A percentile compares a stretch with the other conserved stretches of the same genome.
Evolutionary conservation across 257 asterid genomes (phyloP).

Genomic region (Scutellaria galericulata): DNA sequence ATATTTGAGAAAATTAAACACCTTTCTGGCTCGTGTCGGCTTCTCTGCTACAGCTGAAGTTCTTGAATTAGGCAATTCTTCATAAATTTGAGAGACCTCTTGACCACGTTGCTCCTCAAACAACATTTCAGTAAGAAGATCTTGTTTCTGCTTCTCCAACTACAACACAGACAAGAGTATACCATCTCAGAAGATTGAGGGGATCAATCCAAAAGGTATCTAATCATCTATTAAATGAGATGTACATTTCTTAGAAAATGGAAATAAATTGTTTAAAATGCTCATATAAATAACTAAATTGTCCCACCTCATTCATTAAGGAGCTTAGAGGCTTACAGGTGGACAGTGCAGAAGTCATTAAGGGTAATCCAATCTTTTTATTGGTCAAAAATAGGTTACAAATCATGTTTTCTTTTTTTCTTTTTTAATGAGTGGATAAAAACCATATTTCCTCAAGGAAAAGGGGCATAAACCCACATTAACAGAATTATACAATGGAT

Average conservation of each 20-base stretch:
- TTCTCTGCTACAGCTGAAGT: constrained; percentile 49
- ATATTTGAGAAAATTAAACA: constrained; percentile 28
- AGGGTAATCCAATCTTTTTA: too few species aligned
- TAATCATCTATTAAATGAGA: constrained; percentile 12
- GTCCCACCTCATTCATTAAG: too few species aligned
- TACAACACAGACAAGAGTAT: constrained; percentile 33
- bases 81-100: constrained; percentile 54
- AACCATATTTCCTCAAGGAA: too few species aligned
- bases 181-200: constrained; percentile 23
- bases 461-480: too few species aligned
- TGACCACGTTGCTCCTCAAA: constrained; percentile 69
- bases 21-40: constrained; percentile 68
- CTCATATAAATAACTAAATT: too few species aligned
- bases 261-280: constrained; percentile 3
- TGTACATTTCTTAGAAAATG: neutral
- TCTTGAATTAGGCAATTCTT: constrained; percentile 56
- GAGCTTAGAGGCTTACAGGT: too few species aligned
- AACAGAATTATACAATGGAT: too few species aligned
- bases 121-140: constrained; percentile 62
- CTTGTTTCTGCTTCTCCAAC: constrained; percentile 68
- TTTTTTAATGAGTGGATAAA: too few species aligned
- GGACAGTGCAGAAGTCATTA: too few species aligned
- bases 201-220: neutral
- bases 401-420: too few species aligned
- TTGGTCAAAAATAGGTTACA: too few species aligned